Base-by-base conservation (phyloP, 2,329 filamentous ascomycete genomes). In the Zymoseptoria crescenta region DNA sequence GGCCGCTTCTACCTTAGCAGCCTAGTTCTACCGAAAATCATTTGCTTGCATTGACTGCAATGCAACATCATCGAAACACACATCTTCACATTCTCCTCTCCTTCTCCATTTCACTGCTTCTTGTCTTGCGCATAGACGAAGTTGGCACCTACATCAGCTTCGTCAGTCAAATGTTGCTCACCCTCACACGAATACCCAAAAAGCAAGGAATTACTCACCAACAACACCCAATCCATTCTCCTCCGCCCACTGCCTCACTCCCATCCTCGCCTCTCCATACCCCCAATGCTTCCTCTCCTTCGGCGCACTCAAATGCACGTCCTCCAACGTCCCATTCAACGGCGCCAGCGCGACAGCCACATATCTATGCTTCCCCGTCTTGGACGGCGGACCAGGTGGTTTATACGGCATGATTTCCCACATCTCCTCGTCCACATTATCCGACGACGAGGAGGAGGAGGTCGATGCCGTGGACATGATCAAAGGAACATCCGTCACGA, bases 321-420 rank as follows among this genome's bases (percentile, higher is more conserved):
- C 63, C 57, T 74, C 72, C 10, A 67, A 74, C 8, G 77, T 79
- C 7, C 75, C 74, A 57, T 80, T 80, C 58, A 60, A 68, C 13
- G 72, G 77, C 64, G 69, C 76, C 58, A 83, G 73, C 6, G 80
- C 74, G 4, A 83, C 71, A 62, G 84, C 82, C 3, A 84, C 79
- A 67, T 84, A 84, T 56, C 82, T 74, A 65, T 84, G 82, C 65
- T 79, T 78, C 2, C 81, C 81, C 0, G 82, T 84, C 70, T 80
- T 80, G 6, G 75, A 71, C 0, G 82, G 82, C 29, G 82, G 81
- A 5, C 75, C 76, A 0, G 82, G 82, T 4, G 81, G 74, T 63
- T 82, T 79, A 65, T 83, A 83, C 59, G 72, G 67, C 54, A 81
- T 68, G 6, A 82, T 65, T 50, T 80, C 75, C 28, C 74, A 70